A percentile compares a stretch with the other conserved stretches of the same genome.
Evolutionary conservation across 2,329 filamentous ascomycete genomes (phyloP).

Genomic region (Cordyceps pruinosa): DNA sequence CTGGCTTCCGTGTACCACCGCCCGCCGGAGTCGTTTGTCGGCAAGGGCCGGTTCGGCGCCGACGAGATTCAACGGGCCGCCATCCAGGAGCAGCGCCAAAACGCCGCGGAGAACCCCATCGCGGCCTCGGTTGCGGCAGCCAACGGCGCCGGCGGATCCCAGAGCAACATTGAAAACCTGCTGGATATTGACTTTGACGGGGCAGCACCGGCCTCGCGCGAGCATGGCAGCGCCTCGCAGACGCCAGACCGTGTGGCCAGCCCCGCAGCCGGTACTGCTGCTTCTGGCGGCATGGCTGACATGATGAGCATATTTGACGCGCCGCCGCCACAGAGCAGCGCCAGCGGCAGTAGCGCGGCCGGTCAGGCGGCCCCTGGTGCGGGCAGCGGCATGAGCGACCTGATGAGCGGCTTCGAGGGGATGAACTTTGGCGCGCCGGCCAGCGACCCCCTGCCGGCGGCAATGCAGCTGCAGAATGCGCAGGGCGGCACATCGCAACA

Average conservation of each 20-base stretch:
- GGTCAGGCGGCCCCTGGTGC: slow-evolving; percentile 24
- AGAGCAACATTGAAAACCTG: slow-evolving; percentile 86
- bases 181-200: slow-evolving; percentile 96
- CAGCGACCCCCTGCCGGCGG: slow-evolving; percentile 58
- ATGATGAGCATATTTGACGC: slow-evolving; percentile 67
- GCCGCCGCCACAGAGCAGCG: slow-evolving; percentile 42
- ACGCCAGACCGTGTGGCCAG: slow-evolving; percentile 65
- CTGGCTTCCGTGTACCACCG: slow-evolving; percentile 98
- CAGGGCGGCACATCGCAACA: slow-evolving; percentile 27
- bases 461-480: slow-evolving; percentile 45
- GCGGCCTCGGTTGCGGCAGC: slow-evolving; percentile 72
- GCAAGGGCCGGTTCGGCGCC: slow-evolving; percentile 87
- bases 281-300: slow-evolving; percentile 48
- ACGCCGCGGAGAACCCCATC: slow-evolving; percentile 88
- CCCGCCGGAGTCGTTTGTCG: slow-evolving; percentile 94
- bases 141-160: slow-evolving; percentile 52
- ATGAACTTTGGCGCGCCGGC: slow-evolving; percentile 62
- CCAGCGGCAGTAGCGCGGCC: no score
- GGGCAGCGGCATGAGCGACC: slow-evolving; percentile 67
- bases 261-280: slow-evolving; percentile 39
- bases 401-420: slow-evolving; percentile 82
- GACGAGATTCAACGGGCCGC: slow-evolving; percentile 92
- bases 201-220: slow-evolving; percentile 79
- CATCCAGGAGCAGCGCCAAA: slow-evolving; percentile 91
- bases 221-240: slow-evolving; percentile 46